Percentiles rank a stretch among this genome's conserved stretches.
Conservation (phyloP, 805 yeast genomes). For the Candida methanosorbosa region DNA sequence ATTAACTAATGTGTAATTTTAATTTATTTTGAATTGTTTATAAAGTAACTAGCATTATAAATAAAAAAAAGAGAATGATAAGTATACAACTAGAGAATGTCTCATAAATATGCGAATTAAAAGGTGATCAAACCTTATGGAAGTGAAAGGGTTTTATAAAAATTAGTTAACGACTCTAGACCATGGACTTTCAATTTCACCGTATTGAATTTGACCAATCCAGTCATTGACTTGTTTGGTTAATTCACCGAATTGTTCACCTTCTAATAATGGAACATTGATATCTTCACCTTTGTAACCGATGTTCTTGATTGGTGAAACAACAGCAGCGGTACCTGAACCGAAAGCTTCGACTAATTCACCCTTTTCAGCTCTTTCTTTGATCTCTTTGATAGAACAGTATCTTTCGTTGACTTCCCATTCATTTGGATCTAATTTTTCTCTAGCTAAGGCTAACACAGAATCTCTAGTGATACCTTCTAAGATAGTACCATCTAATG, state of each 20-base stretch:
- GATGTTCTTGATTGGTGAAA: conserved; percentile 84
- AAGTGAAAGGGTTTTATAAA: not conserved
- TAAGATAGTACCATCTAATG: conserved; percentile 92
- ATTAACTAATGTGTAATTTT: no score
- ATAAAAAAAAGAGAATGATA: not conserved
- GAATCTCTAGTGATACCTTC: conserved; percentile 97
- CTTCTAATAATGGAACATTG: conserved; percentile 69
- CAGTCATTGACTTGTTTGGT: conserved; percentile 74
- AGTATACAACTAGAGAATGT: no score
- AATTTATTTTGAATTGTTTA: not conserved
- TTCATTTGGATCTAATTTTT: conserved; percentile 61
- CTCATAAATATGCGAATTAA: no score
- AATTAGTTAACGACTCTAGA: conserved; percentile 22
- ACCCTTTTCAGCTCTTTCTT: conserved; percentile 68
- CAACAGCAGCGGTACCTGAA: conserved; percentile 96
- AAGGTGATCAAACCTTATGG: no score
- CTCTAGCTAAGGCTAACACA: conserved; percentile 66
- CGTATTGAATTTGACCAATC: conserved; percentile 89
- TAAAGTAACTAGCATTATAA: not conserved
- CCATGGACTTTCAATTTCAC: conserved; percentile 63
- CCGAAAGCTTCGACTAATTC: conserved; percentile 92
- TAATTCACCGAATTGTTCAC: conserved; percentile 70
- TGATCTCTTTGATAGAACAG: conserved; percentile 73
- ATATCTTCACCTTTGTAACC: conserved; percentile 72
- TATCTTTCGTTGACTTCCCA: conserved; percentile 84